Percentiles rank a stretch among this genome's conserved stretches.
Conservation (phyloP, 768 basidiomycete species). For the Boletus sensibilis region DNA sequence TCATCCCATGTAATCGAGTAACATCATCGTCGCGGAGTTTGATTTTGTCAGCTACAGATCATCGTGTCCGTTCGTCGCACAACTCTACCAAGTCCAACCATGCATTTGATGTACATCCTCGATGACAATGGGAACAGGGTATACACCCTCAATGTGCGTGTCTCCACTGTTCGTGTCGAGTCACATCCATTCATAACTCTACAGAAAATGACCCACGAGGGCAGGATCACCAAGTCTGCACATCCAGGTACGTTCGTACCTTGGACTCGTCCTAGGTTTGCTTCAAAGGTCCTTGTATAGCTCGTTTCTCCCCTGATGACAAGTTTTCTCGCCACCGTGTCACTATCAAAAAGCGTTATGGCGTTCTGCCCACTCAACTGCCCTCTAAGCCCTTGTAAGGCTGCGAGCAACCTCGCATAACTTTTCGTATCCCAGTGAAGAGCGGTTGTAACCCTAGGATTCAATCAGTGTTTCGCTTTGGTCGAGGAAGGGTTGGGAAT, state of each 20-base stretch:
- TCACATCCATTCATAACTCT: slow-evolving; percentile 4
- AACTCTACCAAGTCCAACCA: slow-evolving; percentile 38
- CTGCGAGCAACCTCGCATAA: background rate
- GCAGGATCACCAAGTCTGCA: slow-evolving; percentile 90
- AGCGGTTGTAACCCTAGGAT: background rate
- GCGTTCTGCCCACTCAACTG: slow-evolving; percentile 85
- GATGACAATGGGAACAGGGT: slow-evolving; percentile 75
- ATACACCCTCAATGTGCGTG: slow-evolving; percentile 89
- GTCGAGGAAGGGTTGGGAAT: background rate
- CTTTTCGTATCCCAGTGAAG: background rate
- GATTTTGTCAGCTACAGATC: background rate
- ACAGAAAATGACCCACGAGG: slow-evolving; percentile 82
- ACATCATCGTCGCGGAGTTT: slow-evolving; percentile 17
- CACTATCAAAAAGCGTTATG: slow-evolving; percentile 92
- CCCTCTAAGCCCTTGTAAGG: slow-evolving; percentile 83
- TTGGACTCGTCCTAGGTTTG: background rate
- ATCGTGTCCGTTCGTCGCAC: background rate
- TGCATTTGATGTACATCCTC: slow-evolving; percentile 97
- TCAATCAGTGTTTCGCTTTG: background rate
- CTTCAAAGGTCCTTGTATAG: slow-evolving; percentile 39
- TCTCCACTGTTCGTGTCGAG: background rate
- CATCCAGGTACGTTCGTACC: slow-evolving; percentile 74
- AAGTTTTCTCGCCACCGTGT: slow-evolving; percentile 98
- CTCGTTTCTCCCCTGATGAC: slow-evolving; percentile 98
- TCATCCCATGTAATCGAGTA: no score